A percentile compares a stretch with the other conserved stretches of the same genome.
Evolutionary conservation across 768 basidiomycete genomes (phyloP).

Genomic region (Boletus rufocinnamomeus): DNA sequence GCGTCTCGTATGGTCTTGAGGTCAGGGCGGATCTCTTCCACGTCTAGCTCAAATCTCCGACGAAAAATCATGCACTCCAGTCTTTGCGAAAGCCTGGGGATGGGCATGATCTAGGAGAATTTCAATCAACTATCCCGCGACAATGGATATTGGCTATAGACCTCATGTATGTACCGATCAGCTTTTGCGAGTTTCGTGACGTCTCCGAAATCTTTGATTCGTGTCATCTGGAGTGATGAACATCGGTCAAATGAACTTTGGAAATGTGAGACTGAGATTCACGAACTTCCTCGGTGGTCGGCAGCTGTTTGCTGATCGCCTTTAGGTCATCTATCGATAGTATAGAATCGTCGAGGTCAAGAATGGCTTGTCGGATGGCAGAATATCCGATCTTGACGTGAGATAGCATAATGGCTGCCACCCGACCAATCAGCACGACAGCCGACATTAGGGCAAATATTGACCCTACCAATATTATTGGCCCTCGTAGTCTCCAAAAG

Average conservation of each 20-base stretch:
- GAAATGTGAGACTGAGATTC: neutral
- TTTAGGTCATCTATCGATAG: slow-evolving; percentile 76
- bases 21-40: slow-evolving; percentile 84
- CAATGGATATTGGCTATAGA: slow-evolving; percentile 30
- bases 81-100: slow-evolving; percentile 74
- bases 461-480: slow-evolving; percentile 71
- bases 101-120: slow-evolving; percentile 63
- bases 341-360: slow-evolving; percentile 68
- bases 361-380: slow-evolving; percentile 68
- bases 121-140: slow-evolving; percentile 6
- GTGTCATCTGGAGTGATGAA: slow-evolving; percentile 46
- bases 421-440: slow-evolving; percentile 5
- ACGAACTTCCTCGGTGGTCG: slow-evolving; percentile 78
- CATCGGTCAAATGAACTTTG: neutral
- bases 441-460: neutral
- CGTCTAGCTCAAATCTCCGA: slow-evolving; percentile 75
- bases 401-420: slow-evolving; percentile 79
- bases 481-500: slow-evolving; percentile 80
- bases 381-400: slow-evolving; percentile 65
- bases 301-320: slow-evolving; percentile 71
- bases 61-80: slow-evolving; percentile 84
- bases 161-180: slow-evolving; percentile 82
- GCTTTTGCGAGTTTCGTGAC: slow-evolving; percentile 74
- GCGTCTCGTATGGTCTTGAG: slow-evolving; percentile 72
- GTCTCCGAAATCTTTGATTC: slow-evolving; percentile 72